These are phyloP conservation scores for Alternaria sp. DNA, from an alignment of 2,329 filamentous ascomycete species.

Conservation along the genomic window DNA sequence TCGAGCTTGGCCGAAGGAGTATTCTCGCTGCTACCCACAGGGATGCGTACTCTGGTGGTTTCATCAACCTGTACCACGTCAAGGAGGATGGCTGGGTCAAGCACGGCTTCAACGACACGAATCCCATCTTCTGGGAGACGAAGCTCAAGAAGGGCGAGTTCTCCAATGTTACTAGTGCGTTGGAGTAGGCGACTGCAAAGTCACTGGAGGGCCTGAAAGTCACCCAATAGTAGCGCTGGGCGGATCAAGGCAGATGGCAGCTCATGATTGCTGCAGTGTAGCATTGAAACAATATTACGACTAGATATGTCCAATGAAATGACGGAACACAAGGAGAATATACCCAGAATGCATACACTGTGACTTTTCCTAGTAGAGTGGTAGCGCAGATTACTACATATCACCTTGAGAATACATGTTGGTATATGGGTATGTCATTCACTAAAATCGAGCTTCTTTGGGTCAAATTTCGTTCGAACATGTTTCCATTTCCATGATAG, in stretches of 20 bases:
- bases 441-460: not conserved
- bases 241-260: not conserved
- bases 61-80: conserved; percentile 98
- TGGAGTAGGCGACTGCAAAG: conserved; percentile 61
- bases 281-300: conserved; percentile 9
- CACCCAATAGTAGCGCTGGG: not conserved
- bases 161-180: conserved; percentile 85
- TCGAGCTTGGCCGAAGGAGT: conserved; percentile 88
- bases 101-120: conserved; percentile 97
- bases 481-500: conserved; percentile 7
- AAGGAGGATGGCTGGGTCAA: conserved; percentile 99
- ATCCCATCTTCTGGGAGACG: conserved; percentile 99
- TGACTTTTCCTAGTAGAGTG: not conserved
- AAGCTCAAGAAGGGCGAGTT: conserved; percentile 99
- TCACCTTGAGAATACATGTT: not conserved
- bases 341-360: not conserved
- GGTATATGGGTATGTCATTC: not conserved
- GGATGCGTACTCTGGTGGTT: conserved; percentile 98
- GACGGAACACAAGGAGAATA: not conserved
- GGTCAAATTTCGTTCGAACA: not conserved
- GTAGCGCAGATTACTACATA: not conserved
- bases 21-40: conserved; percentile 96
- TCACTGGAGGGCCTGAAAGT: not conserved
- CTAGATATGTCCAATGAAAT: conserved; percentile 20
- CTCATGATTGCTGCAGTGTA: not conserved